Conservation (phyloP, 805 yeast species). For the Suhomyces faveliae region DNA sequence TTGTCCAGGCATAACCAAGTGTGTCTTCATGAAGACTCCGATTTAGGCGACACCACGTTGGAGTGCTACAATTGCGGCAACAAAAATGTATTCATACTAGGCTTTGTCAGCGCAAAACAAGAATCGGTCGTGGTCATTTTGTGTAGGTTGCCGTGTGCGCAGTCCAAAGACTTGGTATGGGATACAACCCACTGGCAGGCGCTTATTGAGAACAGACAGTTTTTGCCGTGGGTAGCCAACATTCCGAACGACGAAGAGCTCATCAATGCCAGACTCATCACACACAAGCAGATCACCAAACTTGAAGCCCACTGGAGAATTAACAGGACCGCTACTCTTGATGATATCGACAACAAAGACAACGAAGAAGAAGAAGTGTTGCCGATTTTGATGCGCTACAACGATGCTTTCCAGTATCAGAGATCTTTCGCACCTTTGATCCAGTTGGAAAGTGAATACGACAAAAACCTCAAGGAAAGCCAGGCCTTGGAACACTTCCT, state of each 20-base stretch:
- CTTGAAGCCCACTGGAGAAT: slow-evolving; percentile 82
- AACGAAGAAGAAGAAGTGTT: slow-evolving; percentile 55
- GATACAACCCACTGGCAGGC: slow-evolving; percentile 87
- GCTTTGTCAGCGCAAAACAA: slow-evolving; percentile 83
- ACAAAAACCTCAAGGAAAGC: slow-evolving; percentile 69
- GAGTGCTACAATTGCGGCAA: slow-evolving; percentile 92
- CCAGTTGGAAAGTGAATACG: slow-evolving; percentile 78
- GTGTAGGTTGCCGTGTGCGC: slow-evolving; percentile 88
- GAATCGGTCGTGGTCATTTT: slow-evolving; percentile 84
- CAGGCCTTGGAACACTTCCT: slow-evolving; percentile 71
- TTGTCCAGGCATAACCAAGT: slow-evolving; percentile 74
- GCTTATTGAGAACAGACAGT: slow-evolving; percentile 72
- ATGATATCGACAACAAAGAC: slow-evolving; percentile 55
- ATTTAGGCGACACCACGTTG: slow-evolving; percentile 79
- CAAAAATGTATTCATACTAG: slow-evolving; percentile 74
- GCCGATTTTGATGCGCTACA: slow-evolving; percentile 74
- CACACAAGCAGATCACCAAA: slow-evolving; percentile 63
- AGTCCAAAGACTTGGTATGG: slow-evolving; percentile 74
- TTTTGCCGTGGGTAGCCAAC: slow-evolving; percentile 79
- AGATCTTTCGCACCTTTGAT: slow-evolving; percentile 81
- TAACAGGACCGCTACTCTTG: slow-evolving; percentile 67
- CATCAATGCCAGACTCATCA: slow-evolving; percentile 53
- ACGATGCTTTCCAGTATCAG: slow-evolving; percentile 83
- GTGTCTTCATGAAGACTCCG: slow-evolving; percentile 73
- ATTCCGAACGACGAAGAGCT: slow-evolving; percentile 65